These are phyloP conservation scores for Lentinula boryana DNA, from an alignment of 768 basidiomycete genomes.

Conservation along the genomic window DNA sequence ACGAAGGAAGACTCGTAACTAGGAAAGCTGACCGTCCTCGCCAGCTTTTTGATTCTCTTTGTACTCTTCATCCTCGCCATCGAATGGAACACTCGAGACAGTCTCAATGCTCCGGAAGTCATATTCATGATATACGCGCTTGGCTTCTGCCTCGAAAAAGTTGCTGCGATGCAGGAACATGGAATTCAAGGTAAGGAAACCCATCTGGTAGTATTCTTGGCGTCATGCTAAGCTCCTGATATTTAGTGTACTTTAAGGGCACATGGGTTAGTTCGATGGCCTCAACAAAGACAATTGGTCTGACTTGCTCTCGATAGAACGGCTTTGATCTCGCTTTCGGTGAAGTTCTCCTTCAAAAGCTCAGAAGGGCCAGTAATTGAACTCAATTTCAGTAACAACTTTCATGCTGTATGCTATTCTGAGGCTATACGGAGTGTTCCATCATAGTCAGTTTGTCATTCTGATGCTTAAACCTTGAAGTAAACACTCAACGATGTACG, in stretches of 20 bases:
- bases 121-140: constrained; percentile 74
- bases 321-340: constrained; percentile 92
- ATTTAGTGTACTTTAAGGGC: constrained; percentile 72
- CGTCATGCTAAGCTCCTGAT: neutral
- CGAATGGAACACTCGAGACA: constrained; percentile 58
- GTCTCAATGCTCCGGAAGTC: constrained; percentile 60
- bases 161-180: constrained; percentile 94
- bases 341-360: constrained; percentile 22
- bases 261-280: constrained; percentile 58
- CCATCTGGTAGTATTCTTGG: constrained; percentile 1
- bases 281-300: constrained; percentile 4
- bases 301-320: constrained; percentile 43
- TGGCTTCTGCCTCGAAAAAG: constrained; percentile 87
- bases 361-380: neutral
- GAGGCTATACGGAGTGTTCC: constrained; percentile 72
- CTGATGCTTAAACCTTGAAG: neutral
- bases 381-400: constrained; percentile 52
- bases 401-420: constrained; percentile 74
- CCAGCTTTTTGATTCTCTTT: constrained; percentile 76
- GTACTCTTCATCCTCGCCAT: constrained; percentile 75
- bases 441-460: constrained; percentile 41
- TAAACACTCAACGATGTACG: neutral
- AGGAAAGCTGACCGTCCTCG: neutral
- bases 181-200: constrained; percentile 68
- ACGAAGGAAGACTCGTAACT: neutral